Percentiles rank a stretch among this genome's conserved stretches.
phyloP scores from a whole-genome alignment of 768 basidiomycete species.

The Agaricus subrufescens region DNA sequence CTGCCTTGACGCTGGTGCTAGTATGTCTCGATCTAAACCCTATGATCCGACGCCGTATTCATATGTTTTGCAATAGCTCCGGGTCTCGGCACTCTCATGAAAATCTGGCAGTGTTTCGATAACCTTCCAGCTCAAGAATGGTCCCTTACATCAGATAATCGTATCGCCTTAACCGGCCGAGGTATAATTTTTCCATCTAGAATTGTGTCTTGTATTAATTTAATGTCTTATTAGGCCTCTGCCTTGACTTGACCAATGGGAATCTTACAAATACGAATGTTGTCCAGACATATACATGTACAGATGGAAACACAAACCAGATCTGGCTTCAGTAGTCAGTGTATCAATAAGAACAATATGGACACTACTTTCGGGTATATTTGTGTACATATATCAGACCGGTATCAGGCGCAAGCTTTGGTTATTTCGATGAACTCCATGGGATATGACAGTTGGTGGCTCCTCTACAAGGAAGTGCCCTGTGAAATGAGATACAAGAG shows the following conservation, averaged over 20 bases:
- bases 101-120: conserved; percentile 20
- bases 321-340: conserved; percentile 7
- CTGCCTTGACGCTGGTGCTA: conserved; percentile 31
- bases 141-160: conserved; percentile 21
- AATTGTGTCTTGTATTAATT: no score
- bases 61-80: neutral
- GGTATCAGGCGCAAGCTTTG: no score
- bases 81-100: conserved; percentile 14
- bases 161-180: conserved; percentile 15
- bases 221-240: conserved; percentile 8
- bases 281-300: conserved; percentile 16
- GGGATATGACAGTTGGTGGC: no score
- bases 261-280: conserved; percentile 9
- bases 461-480: no score
- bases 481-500: no score
- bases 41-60: no score
- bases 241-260: conserved; percentile 17
- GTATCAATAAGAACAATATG: no score
- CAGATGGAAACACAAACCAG: conserved; percentile 14
- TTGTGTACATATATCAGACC: no score
- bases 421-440: no score
- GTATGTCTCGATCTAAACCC: conserved; percentile 13
- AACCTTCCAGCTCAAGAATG: conserved; percentile 20
- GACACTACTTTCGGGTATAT: no score
- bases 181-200: conserved; percentile 6